phyloP scores from a whole-genome alignment of 345 rosid species.

The Eutrema yunnanense region DNA sequence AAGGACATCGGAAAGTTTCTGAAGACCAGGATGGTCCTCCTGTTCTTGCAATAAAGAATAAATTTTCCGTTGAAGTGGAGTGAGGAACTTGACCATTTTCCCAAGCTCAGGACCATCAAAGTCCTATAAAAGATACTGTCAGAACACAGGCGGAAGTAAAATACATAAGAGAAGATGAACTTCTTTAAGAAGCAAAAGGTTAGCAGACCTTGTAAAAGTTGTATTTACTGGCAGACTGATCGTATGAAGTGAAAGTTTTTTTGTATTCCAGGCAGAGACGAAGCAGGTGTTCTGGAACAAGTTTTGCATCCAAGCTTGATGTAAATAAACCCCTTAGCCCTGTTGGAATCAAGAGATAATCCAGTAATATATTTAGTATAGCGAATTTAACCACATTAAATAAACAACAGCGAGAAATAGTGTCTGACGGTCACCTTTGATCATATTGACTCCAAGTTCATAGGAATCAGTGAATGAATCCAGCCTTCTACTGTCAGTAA shows the following conservation, averaged over 20 bases:
- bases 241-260: constrained; percentile 32
- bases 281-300: constrained; percentile 78
- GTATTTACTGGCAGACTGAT: constrained; percentile 38
- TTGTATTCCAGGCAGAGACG: constrained; percentile 67
- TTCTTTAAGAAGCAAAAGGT: neutral
- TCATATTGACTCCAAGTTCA: constrained; percentile 59
- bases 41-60: constrained; percentile 48
- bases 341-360: constrained; percentile 28
- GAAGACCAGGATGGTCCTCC: constrained; percentile 87
- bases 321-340: constrained; percentile 56
- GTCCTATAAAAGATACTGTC: constrained; percentile 40
- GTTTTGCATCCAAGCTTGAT: constrained; percentile 66
- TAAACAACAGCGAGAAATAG: neutral
- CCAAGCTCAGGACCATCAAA: constrained; percentile 61
- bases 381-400: neutral
- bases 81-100: constrained; percentile 68
- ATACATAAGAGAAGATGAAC: neutral
- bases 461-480: constrained; percentile 61
- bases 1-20: constrained; percentile 56
- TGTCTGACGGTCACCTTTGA: constrained; percentile 47
- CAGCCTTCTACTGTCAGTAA: constrained; percentile 54
- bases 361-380: constrained; percentile 5
- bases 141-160: constrained; percentile 11
- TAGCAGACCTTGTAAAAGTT: constrained; percentile 86
- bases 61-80: constrained; percentile 39